These are phyloP conservation scores for Eremochloa ophiuroides DNA, from an alignment of 176 grass and related monocot genomes.

Conservation along the genomic window DNA sequence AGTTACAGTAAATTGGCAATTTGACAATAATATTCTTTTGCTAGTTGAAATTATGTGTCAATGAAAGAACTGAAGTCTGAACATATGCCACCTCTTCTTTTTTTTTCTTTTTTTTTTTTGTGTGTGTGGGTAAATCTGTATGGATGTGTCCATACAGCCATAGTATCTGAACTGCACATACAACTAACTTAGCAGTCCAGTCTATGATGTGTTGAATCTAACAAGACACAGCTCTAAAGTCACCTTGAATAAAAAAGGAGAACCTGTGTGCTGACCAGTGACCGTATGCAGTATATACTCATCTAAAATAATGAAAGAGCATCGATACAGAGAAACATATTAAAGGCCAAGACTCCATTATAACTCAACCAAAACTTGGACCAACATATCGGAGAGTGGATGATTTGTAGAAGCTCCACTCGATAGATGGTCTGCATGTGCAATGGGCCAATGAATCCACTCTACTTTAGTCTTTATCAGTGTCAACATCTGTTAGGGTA, in stretches of 20 bases:
- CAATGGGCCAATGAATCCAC: background rate
- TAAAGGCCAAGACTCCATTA: background rate
- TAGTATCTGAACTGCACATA: background rate
- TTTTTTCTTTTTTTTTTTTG: too few relatives aligned
- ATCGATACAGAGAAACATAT: background rate
- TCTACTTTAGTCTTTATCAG: slow-evolving; percentile 11
- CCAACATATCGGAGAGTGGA: background rate
- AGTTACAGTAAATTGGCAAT: background rate
- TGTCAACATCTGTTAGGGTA: slow-evolving; percentile 23
- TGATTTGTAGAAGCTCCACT: background rate
- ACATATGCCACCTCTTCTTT: background rate
- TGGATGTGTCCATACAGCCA: background rate
- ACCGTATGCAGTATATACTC: too few relatives aligned
- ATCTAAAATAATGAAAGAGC: too few relatives aligned
- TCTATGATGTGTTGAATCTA: background rate
- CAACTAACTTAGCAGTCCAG: background rate
- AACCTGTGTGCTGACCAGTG: background rate
- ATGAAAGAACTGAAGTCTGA: background rate
- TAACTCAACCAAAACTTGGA: background rate
- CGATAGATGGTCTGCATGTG: background rate
- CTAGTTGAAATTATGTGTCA: background rate
- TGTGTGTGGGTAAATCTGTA: background rate
- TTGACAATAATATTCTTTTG: background rate
- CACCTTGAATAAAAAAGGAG: background rate
- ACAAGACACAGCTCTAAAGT: background rate